Percentiles rank a stretch among this genome's conserved stretches.
phyloP scores from a whole-genome alignment of 2,329 filamentous ascomycete species.

The Trichoderma harzianum region DNA sequence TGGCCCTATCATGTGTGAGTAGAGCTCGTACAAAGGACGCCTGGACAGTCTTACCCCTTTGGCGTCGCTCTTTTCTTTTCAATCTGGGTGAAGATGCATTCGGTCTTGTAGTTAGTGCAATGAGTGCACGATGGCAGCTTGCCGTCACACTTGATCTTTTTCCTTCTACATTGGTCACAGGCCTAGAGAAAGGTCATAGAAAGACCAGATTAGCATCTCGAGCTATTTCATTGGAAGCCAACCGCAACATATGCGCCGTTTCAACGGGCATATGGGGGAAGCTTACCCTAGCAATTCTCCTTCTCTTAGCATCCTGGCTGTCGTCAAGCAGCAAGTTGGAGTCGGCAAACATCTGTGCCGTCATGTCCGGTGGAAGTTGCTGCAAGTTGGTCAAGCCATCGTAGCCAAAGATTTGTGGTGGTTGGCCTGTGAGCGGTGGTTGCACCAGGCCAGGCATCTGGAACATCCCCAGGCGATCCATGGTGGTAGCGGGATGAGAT shows the following conservation, averaged over 20 bases:
- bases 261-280: not conserved
- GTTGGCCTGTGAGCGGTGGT: slow-evolving; percentile 61
- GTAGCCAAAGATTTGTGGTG: slow-evolving; percentile 66
- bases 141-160: slow-evolving; percentile 97
- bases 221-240: not conserved
- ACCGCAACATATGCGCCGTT: not conserved
- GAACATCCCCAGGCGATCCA: slow-evolving; percentile 51
- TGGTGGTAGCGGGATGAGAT: slow-evolving; percentile 17
- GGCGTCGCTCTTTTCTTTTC: slow-evolving; percentile 98
- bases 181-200: slow-evolving; percentile 50
- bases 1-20: slow-evolving; percentile 59
- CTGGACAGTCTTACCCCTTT: slow-evolving; percentile 67
- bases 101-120: slow-evolving; percentile 96
- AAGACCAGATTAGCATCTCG: not conserved
- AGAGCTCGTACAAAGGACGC: slow-evolving; percentile 13
- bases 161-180: slow-evolving; percentile 95
- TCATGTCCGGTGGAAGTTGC: slow-evolving; percentile 54
- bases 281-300: slow-evolving; percentile 80
- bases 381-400: slow-evolving; percentile 56
- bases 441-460: slow-evolving; percentile 55
- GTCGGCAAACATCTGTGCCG: slow-evolving; percentile 59
- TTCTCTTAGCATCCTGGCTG: slow-evolving; percentile 78
- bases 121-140: slow-evolving; percentile 93
- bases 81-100: slow-evolving; percentile 94
- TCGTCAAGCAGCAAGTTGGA: slow-evolving; percentile 58